Evolutionary conservation across 352 stramenopile genomes (phyloP), one percentile per base, ranked within the genome.

Genomic region (Phytophthora idaei): DNA sequence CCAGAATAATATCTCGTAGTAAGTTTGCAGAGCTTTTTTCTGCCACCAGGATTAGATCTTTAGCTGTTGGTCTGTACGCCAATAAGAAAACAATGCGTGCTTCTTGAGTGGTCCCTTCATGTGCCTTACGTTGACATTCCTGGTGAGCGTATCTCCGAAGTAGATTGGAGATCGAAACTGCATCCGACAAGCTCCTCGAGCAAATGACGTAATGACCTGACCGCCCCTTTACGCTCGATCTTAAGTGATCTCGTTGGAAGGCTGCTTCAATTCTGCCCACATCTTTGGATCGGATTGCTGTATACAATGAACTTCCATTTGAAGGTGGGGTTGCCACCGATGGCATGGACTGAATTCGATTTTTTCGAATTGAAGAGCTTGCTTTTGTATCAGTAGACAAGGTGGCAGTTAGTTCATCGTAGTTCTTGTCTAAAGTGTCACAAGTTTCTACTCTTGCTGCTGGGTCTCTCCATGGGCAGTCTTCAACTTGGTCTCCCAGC

Each of bases 161-260:
- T 47, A 47, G 55, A 15, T 25, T 69, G n/a, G 58, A 41, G 27
- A 73, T 69, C 17, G 65, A 69, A 17, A 63, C 58, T 47, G 65
- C 65, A 47, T 73, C 65, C 2, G 59, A 59, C 34, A 73, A 54
- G 31, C 60, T 73, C 42, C 59, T 69, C 0, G 65, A 73, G 25
- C 65, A 84, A 46, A 78, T 73, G 11, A 81, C 64, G 34, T 73
- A 81, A 54, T 84, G 76, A 15, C 50, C 47, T 2, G 55, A 61
- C 21, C 64, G 50, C 9, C 66, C 57, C 29, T 63, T 68, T 17
- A 64, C 51, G 14, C 76, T 42, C 14, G 54, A 51, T 42, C 64
- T 64, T 55, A 54, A 69, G 53, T 82, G 69, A 32, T 82, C 74
- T 53, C 42, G 54, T n/a, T 70, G 41, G 53, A 82, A 76, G 12